Base-by-base conservation (phyloP, 805 yeast genomes). In the Lipomyces spencermartinsiae region DNA sequence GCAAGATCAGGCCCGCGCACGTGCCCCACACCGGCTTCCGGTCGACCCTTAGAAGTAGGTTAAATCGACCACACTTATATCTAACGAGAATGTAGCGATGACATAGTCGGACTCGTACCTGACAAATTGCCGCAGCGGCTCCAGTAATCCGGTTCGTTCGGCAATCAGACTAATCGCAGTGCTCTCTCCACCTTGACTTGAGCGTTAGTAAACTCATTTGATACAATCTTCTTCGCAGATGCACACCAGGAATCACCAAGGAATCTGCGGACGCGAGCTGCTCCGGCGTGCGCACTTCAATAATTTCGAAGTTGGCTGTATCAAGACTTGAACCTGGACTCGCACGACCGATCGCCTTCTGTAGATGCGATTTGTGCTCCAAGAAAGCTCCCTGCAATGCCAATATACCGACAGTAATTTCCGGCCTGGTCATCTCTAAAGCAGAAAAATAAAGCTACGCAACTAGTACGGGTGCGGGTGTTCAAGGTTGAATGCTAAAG, bases 371-470 rank as follows among this genome's bases (percentile, higher is more conserved):
- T 6, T 88, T 78, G 75, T 90, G 96, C 74, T 90, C 96, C 19
- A 80, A 76, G 74, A 89, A 91, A 0, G 95, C 93, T 5, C 96
- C 96, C 75, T 90, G 96, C 22, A 90, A 82, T 0, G 94, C 91
- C 62, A 91, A 77, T 0, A 91, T 93, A 2, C 96, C 96, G 10
- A 90, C 81, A 2, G 74, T 76, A 8, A 71, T 55, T 39, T 33
- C 29, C 33, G 34, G 57, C 35, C 58, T 62, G 34, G 61, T 61
- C 65, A 61, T 69, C 49, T 43, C 49, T 43, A 43, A 6, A 19
- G 49, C 49, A n/a, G 49, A 43, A 43, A 3, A 43, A n/a, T 43
- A n/a, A 16, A 8, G 49, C 16, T 19, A 7, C 1, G 25, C 16
- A 43, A 25, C 29, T 25, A 2, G 29, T 25, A 3, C 29, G 29